Percentiles rank a stretch among this genome's conserved stretches.
Evolutionary conservation across 129 eudicot genomes (phyloP).

Genomic region (Lactuca saligna): DNA sequence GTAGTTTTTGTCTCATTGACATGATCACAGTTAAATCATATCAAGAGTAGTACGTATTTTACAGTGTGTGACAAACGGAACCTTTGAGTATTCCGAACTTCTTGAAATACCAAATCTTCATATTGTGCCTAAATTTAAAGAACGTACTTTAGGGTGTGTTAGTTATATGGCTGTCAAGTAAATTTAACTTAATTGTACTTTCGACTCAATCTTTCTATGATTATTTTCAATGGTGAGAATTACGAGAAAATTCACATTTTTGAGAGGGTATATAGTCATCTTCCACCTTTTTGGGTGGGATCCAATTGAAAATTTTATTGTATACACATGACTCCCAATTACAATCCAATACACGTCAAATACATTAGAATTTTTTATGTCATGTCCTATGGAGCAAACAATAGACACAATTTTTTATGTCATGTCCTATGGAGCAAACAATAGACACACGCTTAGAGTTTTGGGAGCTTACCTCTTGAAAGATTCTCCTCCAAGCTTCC

Average conservation of each 20-base stretch:
- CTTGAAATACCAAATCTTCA: too few relatives aligned
- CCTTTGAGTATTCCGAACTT: neutral
- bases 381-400: neutral
- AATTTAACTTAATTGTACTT: too few relatives aligned
- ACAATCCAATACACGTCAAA: neutral
- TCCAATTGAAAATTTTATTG: neutral
- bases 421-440: neutral
- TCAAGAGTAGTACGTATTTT: neutral
- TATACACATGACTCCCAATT: too few relatives aligned
- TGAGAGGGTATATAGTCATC: neutral
- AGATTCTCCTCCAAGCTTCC: conserved; percentile 56
- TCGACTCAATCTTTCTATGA: too few relatives aligned
- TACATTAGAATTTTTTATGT: neutral
- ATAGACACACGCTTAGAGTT: neutral
- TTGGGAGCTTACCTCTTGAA: conserved; percentile 37
- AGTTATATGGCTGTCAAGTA: neutral
- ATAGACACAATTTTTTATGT: neutral
- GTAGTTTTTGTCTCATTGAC: neutral
- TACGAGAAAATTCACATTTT: neutral
- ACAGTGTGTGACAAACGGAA: too few relatives aligned
- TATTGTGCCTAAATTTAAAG: neutral
- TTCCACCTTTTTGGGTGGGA: neutral
- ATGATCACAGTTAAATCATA: too few relatives aligned
- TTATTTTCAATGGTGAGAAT: neutral
- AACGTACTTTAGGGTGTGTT: neutral